Evolutionary conservation across 192 early-diverging fungal genomes (phyloP).

Genomic region (Obelidium mucronatum): DNA sequence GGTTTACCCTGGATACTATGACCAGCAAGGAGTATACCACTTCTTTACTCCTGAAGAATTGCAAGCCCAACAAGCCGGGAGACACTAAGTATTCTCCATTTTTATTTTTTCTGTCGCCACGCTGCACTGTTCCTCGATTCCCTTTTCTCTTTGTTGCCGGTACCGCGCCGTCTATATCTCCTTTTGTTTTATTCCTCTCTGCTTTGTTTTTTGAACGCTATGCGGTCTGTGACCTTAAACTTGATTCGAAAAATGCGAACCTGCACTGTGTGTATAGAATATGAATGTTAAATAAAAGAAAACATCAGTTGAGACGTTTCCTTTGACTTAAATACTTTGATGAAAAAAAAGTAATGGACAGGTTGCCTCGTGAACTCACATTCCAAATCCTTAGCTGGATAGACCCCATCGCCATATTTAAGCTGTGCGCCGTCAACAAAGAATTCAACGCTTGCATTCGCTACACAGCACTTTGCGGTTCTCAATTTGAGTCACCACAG

Average conservation of each 20-base stretch:
- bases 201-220: neutral
- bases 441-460: neutral
- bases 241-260: neutral
- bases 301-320: too few species aligned
- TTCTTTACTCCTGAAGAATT: neutral
- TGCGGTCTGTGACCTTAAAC: neutral
- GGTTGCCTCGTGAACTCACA: too few species aligned
- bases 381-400: too few species aligned
- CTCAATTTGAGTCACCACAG: neutral
- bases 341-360: neutral
- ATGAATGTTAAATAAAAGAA: too few species aligned
- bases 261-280: too few species aligned
- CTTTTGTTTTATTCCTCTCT: neutral
- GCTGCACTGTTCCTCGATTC: too few species aligned
- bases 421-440: neutral
- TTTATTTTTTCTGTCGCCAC: too few species aligned
- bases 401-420: neutral
- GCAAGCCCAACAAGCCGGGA: neutral
- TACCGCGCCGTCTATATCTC: neutral
- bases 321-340: too few species aligned
- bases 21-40: neutral
- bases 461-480: neutral
- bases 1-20: neutral
- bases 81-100: neutral
- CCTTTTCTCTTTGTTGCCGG: neutral